phyloP scores from a whole-genome alignment of 2,329 filamentous ascomycete genomes.

The Macrophomina phaseolina region DNA sequence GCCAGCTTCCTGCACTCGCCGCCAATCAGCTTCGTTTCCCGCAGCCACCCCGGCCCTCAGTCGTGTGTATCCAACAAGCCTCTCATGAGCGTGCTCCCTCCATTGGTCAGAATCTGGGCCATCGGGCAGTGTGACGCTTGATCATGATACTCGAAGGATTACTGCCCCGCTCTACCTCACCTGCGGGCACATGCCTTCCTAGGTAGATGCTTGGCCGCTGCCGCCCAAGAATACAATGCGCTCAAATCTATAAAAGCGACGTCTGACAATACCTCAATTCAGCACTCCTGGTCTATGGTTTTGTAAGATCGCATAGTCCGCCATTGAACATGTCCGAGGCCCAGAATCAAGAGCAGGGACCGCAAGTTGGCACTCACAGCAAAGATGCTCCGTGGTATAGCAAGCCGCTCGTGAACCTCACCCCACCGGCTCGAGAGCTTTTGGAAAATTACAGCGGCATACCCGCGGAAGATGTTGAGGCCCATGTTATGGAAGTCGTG shows the following conservation, averaged over 20 bases:
- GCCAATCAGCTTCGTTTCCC: not conserved
- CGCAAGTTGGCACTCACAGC: not conserved
- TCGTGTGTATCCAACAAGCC: not conserved
- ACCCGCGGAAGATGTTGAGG: constrained; percentile 40
- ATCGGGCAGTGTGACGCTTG: not conserved
- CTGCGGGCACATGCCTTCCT: no score
- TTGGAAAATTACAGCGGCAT: constrained; percentile 49
- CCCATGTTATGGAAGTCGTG: constrained; percentile 45
- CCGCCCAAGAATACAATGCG: no score
- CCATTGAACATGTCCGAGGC: not conserved
- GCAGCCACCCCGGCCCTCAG: not conserved
- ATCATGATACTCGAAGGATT: not conserved
- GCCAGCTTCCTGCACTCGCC: not conserved
- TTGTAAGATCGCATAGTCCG: not conserved
- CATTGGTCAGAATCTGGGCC: not conserved
- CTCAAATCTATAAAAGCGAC: no score
- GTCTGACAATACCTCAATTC: not conserved
- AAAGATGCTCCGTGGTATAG: constrained; percentile 40
- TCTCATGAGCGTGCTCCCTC: not conserved
- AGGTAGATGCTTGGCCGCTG: no score
- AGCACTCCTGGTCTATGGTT: not conserved
- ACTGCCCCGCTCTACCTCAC: not conserved
- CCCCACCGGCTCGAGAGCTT: constrained; percentile 39
- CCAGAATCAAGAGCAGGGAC: not conserved
- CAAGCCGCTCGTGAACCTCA: constrained; percentile 39